Percentiles rank a stretch among this genome's conserved stretches.
phyloP scores from a whole-genome alignment of 179 eudicot genomes.

The Silene noctiflora region DNA sequence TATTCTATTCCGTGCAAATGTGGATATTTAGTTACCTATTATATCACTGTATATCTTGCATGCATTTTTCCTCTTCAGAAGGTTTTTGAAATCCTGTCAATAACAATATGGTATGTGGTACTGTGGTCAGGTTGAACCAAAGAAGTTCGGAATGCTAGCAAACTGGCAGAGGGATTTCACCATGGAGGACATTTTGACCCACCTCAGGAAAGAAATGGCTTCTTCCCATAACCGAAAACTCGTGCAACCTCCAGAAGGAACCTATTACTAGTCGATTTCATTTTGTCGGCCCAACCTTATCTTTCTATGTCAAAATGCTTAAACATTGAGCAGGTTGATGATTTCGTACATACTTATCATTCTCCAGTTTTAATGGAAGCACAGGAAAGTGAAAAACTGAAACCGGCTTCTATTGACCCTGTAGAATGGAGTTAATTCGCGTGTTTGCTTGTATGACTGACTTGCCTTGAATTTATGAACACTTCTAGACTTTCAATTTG shows the following conservation, averaged over 20 bases:
- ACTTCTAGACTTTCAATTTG: background rate
- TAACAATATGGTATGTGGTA: background rate
- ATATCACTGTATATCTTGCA: background rate
- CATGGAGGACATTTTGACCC: constrained; percentile 83
- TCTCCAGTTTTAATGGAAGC: constrained; percentile 21
- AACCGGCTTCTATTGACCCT: constrained; percentile 16
- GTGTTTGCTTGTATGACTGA: constrained; percentile 23
- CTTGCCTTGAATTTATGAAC: constrained; percentile 16
- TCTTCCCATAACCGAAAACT: constrained; percentile 86
- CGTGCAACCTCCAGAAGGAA: constrained; percentile 88
- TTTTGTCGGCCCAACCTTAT: background rate
- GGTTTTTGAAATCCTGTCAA: background rate
- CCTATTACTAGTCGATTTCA: constrained; percentile 40
- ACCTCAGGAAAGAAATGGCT: constrained; percentile 86
- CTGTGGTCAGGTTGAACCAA: constrained; percentile 62
- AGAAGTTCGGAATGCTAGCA: constrained; percentile 62
- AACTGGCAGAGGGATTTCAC: constrained; percentile 83
- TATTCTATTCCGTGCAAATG: too few relatives aligned
- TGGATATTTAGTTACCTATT: too few relatives aligned
- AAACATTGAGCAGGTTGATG: constrained; percentile 15
- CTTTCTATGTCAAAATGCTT: constrained; percentile 19
- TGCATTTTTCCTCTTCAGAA: background rate
- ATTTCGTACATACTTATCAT: constrained; percentile 22
- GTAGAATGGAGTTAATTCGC: constrained; percentile 18
- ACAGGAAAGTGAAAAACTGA: constrained; percentile 6